Percentiles rank a stretch among this genome's conserved stretches.
These are phyloP conservation scores for Prinsepia uniflora DNA, from an alignment of 306 rosid genomes.

Conservation along the genomic window DNA sequence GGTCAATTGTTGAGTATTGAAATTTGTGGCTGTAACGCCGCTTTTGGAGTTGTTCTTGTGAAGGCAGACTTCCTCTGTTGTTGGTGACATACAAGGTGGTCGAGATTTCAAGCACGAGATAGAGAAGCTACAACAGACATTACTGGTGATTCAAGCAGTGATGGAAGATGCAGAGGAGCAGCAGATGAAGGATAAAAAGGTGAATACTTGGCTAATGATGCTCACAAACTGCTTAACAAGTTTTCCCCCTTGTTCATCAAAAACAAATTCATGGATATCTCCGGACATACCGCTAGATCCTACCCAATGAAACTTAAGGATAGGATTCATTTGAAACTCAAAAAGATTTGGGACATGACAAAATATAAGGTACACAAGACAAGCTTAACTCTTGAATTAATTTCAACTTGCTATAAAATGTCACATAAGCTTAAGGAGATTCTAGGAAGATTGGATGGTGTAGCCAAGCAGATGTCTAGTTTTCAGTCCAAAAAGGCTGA, in stretches of 20 bases:
- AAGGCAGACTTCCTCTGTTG: constrained; percentile 4
- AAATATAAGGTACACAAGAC: no score
- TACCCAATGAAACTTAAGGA: no score
- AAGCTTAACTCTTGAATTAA: no score
- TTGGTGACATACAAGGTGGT: not conserved
- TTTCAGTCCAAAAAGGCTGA: not conserved
- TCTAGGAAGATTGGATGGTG: not conserved
- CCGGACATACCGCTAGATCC: no score
- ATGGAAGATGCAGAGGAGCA: constrained; percentile 26
- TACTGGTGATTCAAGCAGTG: constrained; percentile 15
- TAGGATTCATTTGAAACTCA: no score
- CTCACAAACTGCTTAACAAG: constrained; percentile 21
- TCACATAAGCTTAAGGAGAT: not conserved
- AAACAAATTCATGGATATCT: no score
- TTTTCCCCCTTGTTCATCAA: not conserved
- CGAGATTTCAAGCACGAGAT: constrained; percentile 12
- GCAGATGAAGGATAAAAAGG: constrained; percentile 6
- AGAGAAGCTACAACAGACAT: not conserved
- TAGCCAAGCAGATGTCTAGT: no score
- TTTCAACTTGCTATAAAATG: no score
- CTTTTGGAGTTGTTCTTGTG: constrained; percentile 15
- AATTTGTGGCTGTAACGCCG: constrained; percentile 16
- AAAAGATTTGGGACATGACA: no score
- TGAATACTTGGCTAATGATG: constrained; percentile 9
- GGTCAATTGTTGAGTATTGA: not conserved